Base-by-base conservation (phyloP, 805 yeast species). In the Wickerhamomyces ciferrii region DNA sequence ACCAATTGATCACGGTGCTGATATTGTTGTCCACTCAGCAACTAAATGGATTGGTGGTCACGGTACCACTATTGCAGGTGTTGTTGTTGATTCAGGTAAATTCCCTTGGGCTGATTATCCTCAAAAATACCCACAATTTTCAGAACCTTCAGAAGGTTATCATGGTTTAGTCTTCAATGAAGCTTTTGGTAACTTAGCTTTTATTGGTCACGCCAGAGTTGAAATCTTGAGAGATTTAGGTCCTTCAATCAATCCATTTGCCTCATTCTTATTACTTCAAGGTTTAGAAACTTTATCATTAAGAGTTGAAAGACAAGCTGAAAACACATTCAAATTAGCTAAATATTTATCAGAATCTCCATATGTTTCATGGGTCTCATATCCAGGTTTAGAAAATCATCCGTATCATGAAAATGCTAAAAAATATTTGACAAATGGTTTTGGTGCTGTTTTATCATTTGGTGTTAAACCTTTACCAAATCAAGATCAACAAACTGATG, bases 41-140 rank as follows among this genome's bases (percentile, higher is more conserved):
- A 91, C 98, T 49, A 91, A 91, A 68, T 92, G 97, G 97, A 91
- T 91, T 55, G 96, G 96, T 53, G 98, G 97, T 49, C 97, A 91
- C 63, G 97, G 98, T 63, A 89, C 87, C 47, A 88, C 97, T 39
- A 83, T 91, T 66, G 97, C 86, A 45, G 98, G 98, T 74, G 87
- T 84, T 44, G 75, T 92, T 54, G 76, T 92, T 42, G 97, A 92
- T 65, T 80, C 90, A 34, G 97, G 97, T 55, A 91, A 86, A 43
- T 92, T 92, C 76, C 95, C 92, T 60, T 92, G 96, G 91, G 72
- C 77, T 48, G 78, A 87, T 52, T 78, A 87, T 69, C 92, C 94
- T 40, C 82, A 85, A 61, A 87, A 84, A 67, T 94, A 78, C 75
- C 97, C 98, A 46, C 96, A 90, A 67, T 86, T 90, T 65, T 83